Conservation (phyloP, 345 rosid species). For the Eucalyptus victrix region DNA sequence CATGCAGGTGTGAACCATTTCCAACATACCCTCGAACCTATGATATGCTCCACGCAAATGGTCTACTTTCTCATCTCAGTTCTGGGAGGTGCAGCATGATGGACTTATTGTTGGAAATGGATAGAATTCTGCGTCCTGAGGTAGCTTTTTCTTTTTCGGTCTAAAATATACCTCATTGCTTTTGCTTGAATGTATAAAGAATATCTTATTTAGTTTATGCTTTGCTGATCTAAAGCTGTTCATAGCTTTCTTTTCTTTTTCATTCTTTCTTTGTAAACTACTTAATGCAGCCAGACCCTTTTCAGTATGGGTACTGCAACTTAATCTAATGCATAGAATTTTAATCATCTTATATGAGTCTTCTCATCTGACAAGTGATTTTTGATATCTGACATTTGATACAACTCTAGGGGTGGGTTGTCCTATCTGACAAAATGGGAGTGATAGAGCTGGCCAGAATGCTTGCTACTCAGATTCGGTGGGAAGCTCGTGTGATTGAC, state of each 20-base stretch:
- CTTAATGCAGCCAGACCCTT: background rate
- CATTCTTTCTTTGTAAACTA: background rate
- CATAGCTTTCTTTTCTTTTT: background rate
- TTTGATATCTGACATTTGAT: background rate
- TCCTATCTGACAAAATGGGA: constrained; percentile 64
- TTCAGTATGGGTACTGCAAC: background rate
- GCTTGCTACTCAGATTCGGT: constrained; percentile 67
- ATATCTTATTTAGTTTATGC: background rate
- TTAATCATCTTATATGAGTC: background rate
- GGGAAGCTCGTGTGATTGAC: constrained; percentile 98
- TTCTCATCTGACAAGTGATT: background rate
- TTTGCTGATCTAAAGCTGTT: background rate
- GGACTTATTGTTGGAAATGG: constrained; percentile 89
- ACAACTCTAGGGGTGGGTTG: constrained; percentile 78
- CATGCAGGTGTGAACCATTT: constrained; percentile 86
- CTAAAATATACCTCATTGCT: background rate
- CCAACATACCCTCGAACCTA: constrained; percentile 97
- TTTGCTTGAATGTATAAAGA: background rate
- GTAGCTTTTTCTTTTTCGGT: constrained; percentile 12
- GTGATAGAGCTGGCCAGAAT: constrained; percentile 71
- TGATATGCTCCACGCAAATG: constrained; percentile 92
- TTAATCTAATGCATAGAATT: background rate
- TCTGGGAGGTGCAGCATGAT: constrained; percentile 55
- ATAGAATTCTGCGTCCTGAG: constrained; percentile 94
- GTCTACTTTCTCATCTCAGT: constrained; percentile 62